phyloP scores from a whole-genome alignment of 257 asterid species.

The Cinchona pubescens region DNA sequence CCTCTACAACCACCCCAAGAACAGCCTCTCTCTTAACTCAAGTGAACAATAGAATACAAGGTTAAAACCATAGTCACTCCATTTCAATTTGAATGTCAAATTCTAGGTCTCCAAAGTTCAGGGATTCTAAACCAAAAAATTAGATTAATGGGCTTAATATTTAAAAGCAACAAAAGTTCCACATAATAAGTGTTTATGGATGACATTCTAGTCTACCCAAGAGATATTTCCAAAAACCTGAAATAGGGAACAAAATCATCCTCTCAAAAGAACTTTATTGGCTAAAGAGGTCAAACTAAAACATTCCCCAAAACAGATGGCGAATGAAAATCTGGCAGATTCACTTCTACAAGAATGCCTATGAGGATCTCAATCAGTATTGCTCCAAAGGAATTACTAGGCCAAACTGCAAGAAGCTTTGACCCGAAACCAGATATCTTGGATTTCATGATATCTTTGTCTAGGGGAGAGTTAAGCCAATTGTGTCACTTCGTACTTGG shows the following conservation, averaged over 20 bases:
- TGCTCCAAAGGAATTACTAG: neutral
- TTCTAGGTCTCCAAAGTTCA: neutral
- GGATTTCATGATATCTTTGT: too few species aligned
- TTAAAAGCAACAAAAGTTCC: neutral
- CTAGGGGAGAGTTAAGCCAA: neutral
- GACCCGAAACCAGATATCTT: too few species aligned
- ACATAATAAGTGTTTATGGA: neutral
- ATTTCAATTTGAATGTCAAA: neutral
- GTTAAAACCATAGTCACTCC: neutral
- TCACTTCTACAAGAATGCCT: neutral
- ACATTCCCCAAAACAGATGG: neutral
- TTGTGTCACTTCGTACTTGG: neutral
- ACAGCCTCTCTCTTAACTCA: neutral
- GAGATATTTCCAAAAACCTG: neutral
- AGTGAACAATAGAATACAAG: neutral
- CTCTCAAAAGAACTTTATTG: neutral
- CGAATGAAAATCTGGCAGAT: neutral
- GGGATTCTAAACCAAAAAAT: neutral
- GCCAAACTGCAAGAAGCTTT: neutral
- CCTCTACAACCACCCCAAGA: neutral
- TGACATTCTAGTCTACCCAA: neutral
- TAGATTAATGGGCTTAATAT: neutral
- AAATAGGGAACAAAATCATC: neutral
- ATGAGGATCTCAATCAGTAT: neutral
- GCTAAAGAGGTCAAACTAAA: neutral